phyloP scores from a whole-genome alignment of 1,139 yeast genomes.

The Zygotorulaspora mrakii region DNA sequence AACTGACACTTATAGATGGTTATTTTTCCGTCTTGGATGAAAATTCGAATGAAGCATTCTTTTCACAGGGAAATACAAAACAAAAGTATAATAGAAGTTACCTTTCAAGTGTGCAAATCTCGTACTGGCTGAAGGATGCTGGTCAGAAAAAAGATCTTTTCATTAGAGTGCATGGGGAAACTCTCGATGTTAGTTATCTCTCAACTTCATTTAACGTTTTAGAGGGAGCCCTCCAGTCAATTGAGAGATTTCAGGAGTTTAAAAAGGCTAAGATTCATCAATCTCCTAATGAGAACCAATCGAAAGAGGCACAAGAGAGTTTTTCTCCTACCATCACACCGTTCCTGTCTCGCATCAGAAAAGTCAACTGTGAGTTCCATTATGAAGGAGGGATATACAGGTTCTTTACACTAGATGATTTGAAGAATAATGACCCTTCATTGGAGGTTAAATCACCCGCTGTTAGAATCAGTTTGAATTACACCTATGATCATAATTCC shows the following conservation, averaged over 20 bases:
- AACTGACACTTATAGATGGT: constrained; percentile 60
- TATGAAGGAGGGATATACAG: constrained; percentile 72
- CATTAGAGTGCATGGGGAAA: constrained; percentile 57
- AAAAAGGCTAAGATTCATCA: constrained; percentile 23
- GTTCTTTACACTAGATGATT: constrained; percentile 42
- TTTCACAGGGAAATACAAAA: constrained; percentile 46
- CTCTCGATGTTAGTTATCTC: constrained; percentile 58
- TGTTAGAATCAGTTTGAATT: constrained; percentile 52
- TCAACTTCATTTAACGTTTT: constrained; percentile 49
- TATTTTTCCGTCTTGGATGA: constrained; percentile 68
- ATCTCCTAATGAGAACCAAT: constrained; percentile 7
- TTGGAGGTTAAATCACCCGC: constrained; percentile 75
- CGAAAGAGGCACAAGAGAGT: constrained; percentile 10
- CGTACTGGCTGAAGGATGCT: constrained; percentile 44
- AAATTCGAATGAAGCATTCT: constrained; percentile 48
- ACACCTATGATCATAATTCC: constrained; percentile 36
- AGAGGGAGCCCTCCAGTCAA: constrained; percentile 47
- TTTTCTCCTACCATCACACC: constrained; percentile 26
- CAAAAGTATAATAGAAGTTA: constrained; percentile 56
- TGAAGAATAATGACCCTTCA: constrained; percentile 50
- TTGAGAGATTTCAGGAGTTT: constrained; percentile 43
- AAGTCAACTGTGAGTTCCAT: constrained; percentile 50
- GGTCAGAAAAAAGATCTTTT: constrained; percentile 41
- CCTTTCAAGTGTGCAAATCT: constrained; percentile 62
- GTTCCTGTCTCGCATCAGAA: constrained; percentile 38